Conservation (phyloP, 768 basidiomycete genomes). For the Rhodotorula diobovata region DNA sequence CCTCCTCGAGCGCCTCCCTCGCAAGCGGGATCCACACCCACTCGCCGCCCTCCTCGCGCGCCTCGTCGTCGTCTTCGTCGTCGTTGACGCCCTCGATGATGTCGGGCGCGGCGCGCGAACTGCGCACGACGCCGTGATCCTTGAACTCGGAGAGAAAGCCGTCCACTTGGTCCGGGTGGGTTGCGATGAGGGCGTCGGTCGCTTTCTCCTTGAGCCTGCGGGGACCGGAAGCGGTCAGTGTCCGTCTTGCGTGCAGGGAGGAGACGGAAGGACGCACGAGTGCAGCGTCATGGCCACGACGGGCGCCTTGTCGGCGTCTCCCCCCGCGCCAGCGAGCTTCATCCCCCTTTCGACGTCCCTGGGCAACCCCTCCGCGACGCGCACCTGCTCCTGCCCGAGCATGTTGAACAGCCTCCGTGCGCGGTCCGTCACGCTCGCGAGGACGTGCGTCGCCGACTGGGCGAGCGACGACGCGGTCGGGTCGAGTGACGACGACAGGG, state of each 20-base stretch:
- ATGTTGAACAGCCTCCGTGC: conserved; percentile 75
- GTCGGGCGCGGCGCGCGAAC: conserved; percentile 45
- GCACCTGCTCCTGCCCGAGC: conserved; percentile 66
- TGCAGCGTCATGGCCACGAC: conserved; percentile 49
- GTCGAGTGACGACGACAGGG: conserved; percentile 48
- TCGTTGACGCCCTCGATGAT: conserved; percentile 52
- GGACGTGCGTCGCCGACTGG: conserved; percentile 65
- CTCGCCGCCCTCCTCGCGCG: conserved; percentile 50
- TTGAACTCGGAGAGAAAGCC: conserved; percentile 81
- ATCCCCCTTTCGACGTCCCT: conserved; percentile 40
- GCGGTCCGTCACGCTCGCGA: conserved; percentile 79
- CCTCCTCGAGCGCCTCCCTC: conserved; percentile 61
- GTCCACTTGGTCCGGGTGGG: conserved; percentile 76
- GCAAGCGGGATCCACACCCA: conserved; percentile 82
- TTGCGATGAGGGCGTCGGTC: conserved; percentile 78
- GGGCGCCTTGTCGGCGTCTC: conserved; percentile 28
- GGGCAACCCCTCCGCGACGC: conserved; percentile 53
- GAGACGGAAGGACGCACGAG: conserved; percentile 7
- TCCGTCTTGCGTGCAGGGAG: background rate
- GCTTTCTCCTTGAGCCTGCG: conserved; percentile 69
- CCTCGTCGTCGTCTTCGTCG: conserved; percentile 24
- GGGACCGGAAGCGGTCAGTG: conserved; percentile 35
- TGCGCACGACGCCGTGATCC: conserved; percentile 80
- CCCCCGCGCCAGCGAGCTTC: conserved; percentile 13
- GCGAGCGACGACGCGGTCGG: conserved; percentile 23